Conservation (phyloP, 164 flowering plant genomes). For the Cinnamomum chago region DNA sequence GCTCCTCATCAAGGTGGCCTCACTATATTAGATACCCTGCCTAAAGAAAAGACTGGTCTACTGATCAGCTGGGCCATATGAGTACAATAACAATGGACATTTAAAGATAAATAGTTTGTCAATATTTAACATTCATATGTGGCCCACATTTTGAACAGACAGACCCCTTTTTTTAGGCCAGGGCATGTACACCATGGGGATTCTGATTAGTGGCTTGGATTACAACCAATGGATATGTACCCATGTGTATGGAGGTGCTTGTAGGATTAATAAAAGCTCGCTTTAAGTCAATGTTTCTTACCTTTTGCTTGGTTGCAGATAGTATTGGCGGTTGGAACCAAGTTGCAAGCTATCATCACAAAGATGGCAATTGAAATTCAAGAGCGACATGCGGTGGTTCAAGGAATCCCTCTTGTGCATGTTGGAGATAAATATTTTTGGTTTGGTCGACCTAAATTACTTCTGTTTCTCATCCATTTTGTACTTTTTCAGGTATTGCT, state of each 20-base stretch:
- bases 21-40: no score
- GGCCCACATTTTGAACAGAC: background rate
- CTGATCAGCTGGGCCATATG: background rate
- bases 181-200: background rate
- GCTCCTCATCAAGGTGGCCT: background rate
- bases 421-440: conserved; percentile 82
- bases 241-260: background rate
- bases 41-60: background rate
- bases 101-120: background rate
- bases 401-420: conserved; percentile 93
- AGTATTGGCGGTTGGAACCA: conserved; percentile 83
- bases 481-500: conserved; percentile 69
- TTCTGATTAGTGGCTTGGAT: background rate
- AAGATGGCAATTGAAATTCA: conserved; percentile 85
- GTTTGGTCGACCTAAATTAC: conserved; percentile 65
- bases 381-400: conserved; percentile 90
- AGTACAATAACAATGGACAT: background rate
- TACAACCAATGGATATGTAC: background rate
- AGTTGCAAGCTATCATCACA: conserved; percentile 84
- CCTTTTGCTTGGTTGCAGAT: conserved; percentile 37
- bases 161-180: no score
- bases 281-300: background rate
- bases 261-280: background rate
- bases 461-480: conserved; percentile 78
- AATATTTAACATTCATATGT: no score